Base-by-base conservation (phyloP, 164 flowering plant species). In the Sedum album region DNA sequence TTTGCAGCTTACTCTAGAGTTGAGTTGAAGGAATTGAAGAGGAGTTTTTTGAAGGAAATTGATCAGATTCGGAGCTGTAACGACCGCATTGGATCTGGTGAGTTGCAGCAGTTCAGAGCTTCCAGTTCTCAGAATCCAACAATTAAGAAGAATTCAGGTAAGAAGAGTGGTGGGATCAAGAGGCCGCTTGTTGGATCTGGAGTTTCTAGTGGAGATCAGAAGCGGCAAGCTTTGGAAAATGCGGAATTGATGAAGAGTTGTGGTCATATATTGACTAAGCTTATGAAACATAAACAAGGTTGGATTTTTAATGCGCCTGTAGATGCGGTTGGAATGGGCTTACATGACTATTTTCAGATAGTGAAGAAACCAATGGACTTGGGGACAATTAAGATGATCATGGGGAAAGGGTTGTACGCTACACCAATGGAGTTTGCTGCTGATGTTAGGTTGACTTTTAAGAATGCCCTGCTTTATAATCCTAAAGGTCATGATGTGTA, bases 311-410 rank as follows among this genome's bases (percentile, higher is more conserved):
- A 87, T 36, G 33, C 18, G 0, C 96, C 95, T 0, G 98, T 90
- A 2, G 95, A 90, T 75, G 91, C 80, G 0, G 84, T 73, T 1
- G 86, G 80, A 0, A 18, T 90, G 78, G 84, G 81, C 7, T 86
- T 93, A 55, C 93, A 88, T 63, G 96, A 93, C 74, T 93, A 93
- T 68, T 51, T 79, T 44, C 77, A 78, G 74, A 84, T 93, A 11
- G 77, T 93, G 49, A 84, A 81, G 78, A 69, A 73, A 6, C 96
- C 98, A 8, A 93, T 93, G 98, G 98, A 93, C 86, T 84, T 93
- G 1, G 98, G 98, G 1, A 84, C 93, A 0, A 94, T 88, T 41
- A 90, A 88, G 61, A 31, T 75, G 39, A 92, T 78, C 31, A 69
- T 93, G 23, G 70, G 60, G 20, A 82, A 78, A 68, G 73, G 75